Base-by-base conservation (phyloP, 179 eudicot species). In the Beta lomatogona region DNA sequence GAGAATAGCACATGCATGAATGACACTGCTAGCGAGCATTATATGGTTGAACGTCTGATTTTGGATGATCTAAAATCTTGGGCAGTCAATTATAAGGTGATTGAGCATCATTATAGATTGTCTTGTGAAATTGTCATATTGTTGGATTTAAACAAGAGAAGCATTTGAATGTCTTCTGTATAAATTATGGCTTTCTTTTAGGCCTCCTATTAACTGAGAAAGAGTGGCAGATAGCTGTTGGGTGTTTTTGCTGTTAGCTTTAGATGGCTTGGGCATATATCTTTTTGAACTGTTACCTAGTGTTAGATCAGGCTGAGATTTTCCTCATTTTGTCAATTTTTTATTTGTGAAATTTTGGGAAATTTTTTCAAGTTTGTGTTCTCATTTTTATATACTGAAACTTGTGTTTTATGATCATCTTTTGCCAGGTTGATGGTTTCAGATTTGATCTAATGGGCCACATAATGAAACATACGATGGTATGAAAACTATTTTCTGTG, bases 371-470 rank as follows among this genome's bases (percentile, higher is more conserved):
- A 16, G 50, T 14, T 31, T 46, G 28, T 13, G 0, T 50, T 41
- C 25, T 52, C 31, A 50, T 18, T 66, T 73, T 75, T 48, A 12
- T 57, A 45, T 71, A 58, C 77, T 73, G 73, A 67, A 67, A 78
- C 8, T 59, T 85, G 53, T 53, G 25, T 68, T 71, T 6, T 44
- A 22, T 80, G 44, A 25, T 66, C 73, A 66, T 75, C 59, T 45
- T 61, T 55, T 89, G 82, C 45, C 92, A 96, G 99, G 93, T 93
- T 91, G 99, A 96, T 89, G 99, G 99, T 73, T 96, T 94, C 81
- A 97, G 99, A 75, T 96, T 96, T 91, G 99, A 96, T 86, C 97
- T 96, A 50, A 94, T 94, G 98, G 99, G 99, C 65, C 99, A 96
- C 82, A 86, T 96, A 74, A 94, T 96, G 99, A 96, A 93, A 83